Percentiles rank a stretch among this genome's conserved stretches.
phyloP scores from a whole-genome alignment of 1,284 basidiomycete genomes.

The Termitomyces sp. region DNA sequence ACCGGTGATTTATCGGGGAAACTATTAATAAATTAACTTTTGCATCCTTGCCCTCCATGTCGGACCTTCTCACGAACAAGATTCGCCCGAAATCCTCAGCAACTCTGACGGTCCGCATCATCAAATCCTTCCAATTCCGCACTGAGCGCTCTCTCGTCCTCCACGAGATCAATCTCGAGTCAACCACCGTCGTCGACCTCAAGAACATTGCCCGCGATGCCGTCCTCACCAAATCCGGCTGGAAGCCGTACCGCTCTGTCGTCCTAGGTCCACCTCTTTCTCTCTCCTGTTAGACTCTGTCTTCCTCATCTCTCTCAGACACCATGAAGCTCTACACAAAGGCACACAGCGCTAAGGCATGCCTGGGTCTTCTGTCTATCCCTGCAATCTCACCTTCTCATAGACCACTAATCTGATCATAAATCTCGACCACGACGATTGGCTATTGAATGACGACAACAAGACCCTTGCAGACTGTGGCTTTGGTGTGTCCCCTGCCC shows the following conservation, averaged over 20 bases:
- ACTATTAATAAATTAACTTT: conserved; percentile 1
- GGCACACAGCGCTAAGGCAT: conserved; percentile 90
- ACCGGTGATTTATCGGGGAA: conserved; percentile 19
- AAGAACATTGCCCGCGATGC: conserved; percentile 69
- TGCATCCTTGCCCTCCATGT: conserved; percentile 23
- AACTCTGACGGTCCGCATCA: conserved; percentile 85
- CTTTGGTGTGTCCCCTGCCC: conserved; percentile 55
- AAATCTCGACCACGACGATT: conserved; percentile 91
- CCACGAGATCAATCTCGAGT: conserved; percentile 75
- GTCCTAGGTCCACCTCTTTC: conserved; percentile 47
- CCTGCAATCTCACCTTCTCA: not conserved
- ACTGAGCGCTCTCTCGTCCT: conserved; percentile 88
- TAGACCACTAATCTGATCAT: conserved; percentile 94
- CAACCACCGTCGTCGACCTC: conserved; percentile 70
- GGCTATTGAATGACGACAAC: conserved; percentile 73
- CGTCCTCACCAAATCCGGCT: conserved; percentile 67
- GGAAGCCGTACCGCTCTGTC: conserved; percentile 81
- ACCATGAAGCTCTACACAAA: conserved; percentile 92
- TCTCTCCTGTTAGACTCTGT: not conserved
- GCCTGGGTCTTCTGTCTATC: not conserved
- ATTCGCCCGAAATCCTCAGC: conserved; percentile 66
- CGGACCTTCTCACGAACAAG: conserved; percentile 60
- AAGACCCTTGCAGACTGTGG: conserved; percentile 64
- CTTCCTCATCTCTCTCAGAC: conserved; percentile 41
- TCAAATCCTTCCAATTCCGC: conserved; percentile 93